These are phyloP conservation scores for Fraxinus anomala DNA, from an alignment of 257 asterid genomes.

Conservation along the genomic window DNA sequence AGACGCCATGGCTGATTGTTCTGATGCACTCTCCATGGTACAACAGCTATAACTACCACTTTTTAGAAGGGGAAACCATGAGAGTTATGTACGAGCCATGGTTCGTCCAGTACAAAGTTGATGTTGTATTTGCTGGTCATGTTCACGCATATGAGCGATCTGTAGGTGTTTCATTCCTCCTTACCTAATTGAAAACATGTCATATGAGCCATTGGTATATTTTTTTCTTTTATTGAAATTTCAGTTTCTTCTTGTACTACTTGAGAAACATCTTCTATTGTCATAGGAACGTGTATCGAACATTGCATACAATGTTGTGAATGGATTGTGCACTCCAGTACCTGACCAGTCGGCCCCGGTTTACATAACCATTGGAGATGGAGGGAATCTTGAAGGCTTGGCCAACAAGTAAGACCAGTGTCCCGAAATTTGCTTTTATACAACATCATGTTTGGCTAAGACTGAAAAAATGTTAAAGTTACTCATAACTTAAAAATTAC, in stretches of 20 bases:
- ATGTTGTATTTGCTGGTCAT: slow-evolving; percentile 86
- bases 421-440: neutral
- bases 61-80: slow-evolving; percentile 96
- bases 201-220: neutral
- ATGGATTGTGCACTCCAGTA: slow-evolving; percentile 56
- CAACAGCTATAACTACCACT: slow-evolving; percentile 83
- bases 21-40: slow-evolving; percentile 91
- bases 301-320: slow-evolving; percentile 58
- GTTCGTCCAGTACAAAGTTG: slow-evolving; percentile 82
- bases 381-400: slow-evolving; percentile 70
- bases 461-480: too few relatives aligned
- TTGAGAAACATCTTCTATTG: neutral
- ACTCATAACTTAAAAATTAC: neutral
- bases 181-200: neutral
- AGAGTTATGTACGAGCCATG: slow-evolving; percentile 78
- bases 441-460: neutral
- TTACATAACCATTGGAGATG: slow-evolving; percentile 66
- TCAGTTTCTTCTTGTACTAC: neutral
- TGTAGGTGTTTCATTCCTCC: slow-evolving; percentile 36
- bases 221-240: neutral
- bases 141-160: slow-evolving; percentile 94
- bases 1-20: slow-evolving; percentile 91
- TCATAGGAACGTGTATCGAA: slow-evolving; percentile 65
- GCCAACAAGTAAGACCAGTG: slow-evolving; percentile 49
- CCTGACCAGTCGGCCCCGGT: slow-evolving; percentile 59